These are phyloP conservation scores for Scutellaria baicalensis DNA, from an alignment of 257 asterid species.

Conservation along the genomic window DNA sequence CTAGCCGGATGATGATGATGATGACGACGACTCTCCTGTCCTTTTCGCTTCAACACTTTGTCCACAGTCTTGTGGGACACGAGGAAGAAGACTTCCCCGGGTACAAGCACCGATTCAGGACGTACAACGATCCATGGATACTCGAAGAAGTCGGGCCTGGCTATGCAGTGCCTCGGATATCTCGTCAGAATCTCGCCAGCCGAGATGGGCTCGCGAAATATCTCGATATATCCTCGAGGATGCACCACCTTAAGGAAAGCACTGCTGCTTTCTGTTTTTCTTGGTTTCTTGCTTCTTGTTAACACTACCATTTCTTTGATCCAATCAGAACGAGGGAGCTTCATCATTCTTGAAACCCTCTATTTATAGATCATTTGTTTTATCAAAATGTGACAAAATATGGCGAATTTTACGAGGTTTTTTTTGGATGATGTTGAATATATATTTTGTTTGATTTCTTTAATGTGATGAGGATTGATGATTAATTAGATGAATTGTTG, in stretches of 20 bases:
- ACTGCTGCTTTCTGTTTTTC: conserved; percentile 15
- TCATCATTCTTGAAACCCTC: not conserved
- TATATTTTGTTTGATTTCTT: not conserved
- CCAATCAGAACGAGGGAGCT: conserved; percentile 5
- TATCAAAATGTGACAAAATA: conserved; percentile 8
- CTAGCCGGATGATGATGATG: not conserved
- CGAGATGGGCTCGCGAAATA: conserved; percentile 33
- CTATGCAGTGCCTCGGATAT: conserved; percentile 51
- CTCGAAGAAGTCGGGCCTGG: conserved; percentile 67
- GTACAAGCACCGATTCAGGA: conserved; percentile 46
- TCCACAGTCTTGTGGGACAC: conserved; percentile 28
- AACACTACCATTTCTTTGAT: conserved; percentile 3
- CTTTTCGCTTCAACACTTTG: conserved; percentile 23
- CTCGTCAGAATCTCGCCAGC: conserved; percentile 46
- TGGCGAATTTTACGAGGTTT: not conserved
- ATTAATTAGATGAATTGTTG: not conserved
- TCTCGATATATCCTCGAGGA: conserved; percentile 39
- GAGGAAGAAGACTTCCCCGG: conserved; percentile 26
- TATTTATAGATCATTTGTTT: not conserved
- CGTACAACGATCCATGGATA: conserved; percentile 54
- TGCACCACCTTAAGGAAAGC: conserved; percentile 47
- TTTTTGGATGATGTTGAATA: not conserved
- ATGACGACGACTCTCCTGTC: not conserved
- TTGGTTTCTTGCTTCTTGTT: conserved; percentile 7
- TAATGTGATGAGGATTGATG: not conserved